Base-by-base conservation (phyloP, 257 asterid species). In the Solanum microdontum region DNA sequence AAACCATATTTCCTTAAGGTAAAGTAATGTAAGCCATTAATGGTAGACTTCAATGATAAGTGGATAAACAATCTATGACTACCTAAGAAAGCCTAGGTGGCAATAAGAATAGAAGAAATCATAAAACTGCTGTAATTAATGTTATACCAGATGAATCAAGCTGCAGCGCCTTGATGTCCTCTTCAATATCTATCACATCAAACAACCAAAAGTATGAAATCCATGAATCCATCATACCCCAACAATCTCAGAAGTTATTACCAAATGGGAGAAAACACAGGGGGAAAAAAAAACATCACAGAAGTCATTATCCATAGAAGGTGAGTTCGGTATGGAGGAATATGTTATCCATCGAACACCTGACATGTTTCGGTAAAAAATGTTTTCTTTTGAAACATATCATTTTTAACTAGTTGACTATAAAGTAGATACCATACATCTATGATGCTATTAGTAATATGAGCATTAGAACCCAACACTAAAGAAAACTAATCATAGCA, bases 151-250 rank as follows among this genome's bases (percentile, higher is more conserved):
- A 75, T 69, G 98, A 93, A 91, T 94, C 99, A 69, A 96, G 98
- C 90, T 96, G 98, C 93, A 96, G 82, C 19, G 95, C 98, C 87
- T 93, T 96, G 93, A 96, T 95, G 40, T 96, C 99, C 88, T 95
- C 99, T 90, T 91, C 98, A 86, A 96, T 94, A 87, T 94, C 98
- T 95, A 68, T 51, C 89, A 77, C 83, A 39, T 14, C 33, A 66
- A 39, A 55, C 74, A 36, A 70, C 40, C 66, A 43, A 74, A 17
- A 23, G 32, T 26, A 45, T 26, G n/a, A 43, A 28, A 15, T 40
- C 7, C 87, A 68, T 85, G 45, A 26, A 40, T 39, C 87, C 58
- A n/a, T 23, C 21, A 74, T 36, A 36, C 30, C 30, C 55, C 26
- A 36, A 74, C 51, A 74, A 74, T 23, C 51, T 36, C 82, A 21